Evolutionary conservation across 352 stramenopile genomes (phyloP), one percentile per base, ranked within the genome.

Genomic region (Globisporangium paddicum): DNA sequence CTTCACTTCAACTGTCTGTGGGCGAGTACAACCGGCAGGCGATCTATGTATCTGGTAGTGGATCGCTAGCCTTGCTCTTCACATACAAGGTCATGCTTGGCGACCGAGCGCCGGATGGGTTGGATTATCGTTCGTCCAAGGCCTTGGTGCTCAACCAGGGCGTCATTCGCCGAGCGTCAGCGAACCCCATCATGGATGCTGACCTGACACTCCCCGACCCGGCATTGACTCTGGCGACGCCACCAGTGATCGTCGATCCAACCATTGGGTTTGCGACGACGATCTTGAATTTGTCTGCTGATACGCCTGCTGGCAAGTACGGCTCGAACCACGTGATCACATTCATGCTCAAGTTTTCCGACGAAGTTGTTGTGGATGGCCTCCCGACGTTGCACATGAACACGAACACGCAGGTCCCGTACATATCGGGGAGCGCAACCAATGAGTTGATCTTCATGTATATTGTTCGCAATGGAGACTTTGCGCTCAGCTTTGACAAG

Each of bases 321-420:
- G 86, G 86, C 16, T 70, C 66, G 3, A 88, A 90, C 23, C 82
- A 93, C 55, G 69, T 90, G 23, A 84, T 95, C 35, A 77, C 69
- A 13, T 67, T 93, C 37, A 75, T 69, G 8, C 56, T 95, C 37
- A 78, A 62, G 5, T 92, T 93, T 51, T 86, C 86, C 0, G 83
- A 93, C 45, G 80, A 90, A 67, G 80, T 95, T n/a, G 65, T 54
- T 23, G 64, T 93, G 19, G 69, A 77, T 37, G 70, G 79, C 19
- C 62, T 73, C 8, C 70, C 82, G 2, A 63, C 62, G 46, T 60
- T 93, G 11, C 78, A 80, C 21, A 66, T 95, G 38, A 91, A 84
- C 58, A 87, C 79, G 25, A 72, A 76, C 18, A 63, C 67, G 0
- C 49, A 67, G 30, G 81, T 91, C 1, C 68, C 71, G 3, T 95